A percentile compares a stretch with the other conserved stretches of the same genome.
Evolutionary conservation across 2,329 filamentous ascomycete species (phyloP).

Genomic region (Canariomyces notabilis): DNA sequence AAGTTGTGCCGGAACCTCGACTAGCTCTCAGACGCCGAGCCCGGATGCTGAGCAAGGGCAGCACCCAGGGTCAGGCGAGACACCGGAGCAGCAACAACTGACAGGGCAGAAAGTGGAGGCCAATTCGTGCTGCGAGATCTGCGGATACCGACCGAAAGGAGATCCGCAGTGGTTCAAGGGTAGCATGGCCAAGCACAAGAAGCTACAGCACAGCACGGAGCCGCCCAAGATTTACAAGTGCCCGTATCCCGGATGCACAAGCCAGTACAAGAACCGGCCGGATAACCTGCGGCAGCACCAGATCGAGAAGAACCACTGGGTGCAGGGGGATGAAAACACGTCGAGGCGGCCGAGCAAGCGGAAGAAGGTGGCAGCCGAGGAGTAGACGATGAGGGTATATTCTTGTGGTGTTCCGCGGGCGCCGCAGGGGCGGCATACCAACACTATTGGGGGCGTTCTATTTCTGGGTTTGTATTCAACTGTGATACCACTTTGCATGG

Average conservation of each 20-base stretch:
- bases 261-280: conserved; percentile 50
- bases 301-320: conserved; percentile 51
- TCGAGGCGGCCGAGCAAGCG: conserved; percentile 42
- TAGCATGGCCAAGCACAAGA: conserved; percentile 55
- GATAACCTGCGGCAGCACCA: conserved; percentile 55
- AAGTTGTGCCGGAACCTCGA: conserved; percentile 8
- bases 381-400: background rate
- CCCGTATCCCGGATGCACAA: conserved; percentile 48
- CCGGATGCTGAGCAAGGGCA: conserved; percentile 7
- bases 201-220: conserved; percentile 45
- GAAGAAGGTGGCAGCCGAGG: conserved; percentile 35
- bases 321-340: conserved; percentile 37
- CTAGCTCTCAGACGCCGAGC: conserved; percentile 3
- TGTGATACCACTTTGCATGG: conserved; percentile 12
- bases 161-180: conserved; percentile 55
- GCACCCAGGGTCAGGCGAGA: background rate
- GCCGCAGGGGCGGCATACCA: background rate
- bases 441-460: background rate
- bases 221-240: conserved; percentile 50
- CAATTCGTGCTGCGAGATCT: conserved; percentile 45
- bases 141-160: conserved; percentile 51
- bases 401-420: background rate
- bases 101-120: conserved; percentile 34
- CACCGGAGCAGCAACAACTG: conserved; percentile 6
- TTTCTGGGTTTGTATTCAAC: conserved; percentile 3